Evolutionary conservation across 345 rosid genomes (phyloP).

Genomic region (Carallia pectinifolia): DNA sequence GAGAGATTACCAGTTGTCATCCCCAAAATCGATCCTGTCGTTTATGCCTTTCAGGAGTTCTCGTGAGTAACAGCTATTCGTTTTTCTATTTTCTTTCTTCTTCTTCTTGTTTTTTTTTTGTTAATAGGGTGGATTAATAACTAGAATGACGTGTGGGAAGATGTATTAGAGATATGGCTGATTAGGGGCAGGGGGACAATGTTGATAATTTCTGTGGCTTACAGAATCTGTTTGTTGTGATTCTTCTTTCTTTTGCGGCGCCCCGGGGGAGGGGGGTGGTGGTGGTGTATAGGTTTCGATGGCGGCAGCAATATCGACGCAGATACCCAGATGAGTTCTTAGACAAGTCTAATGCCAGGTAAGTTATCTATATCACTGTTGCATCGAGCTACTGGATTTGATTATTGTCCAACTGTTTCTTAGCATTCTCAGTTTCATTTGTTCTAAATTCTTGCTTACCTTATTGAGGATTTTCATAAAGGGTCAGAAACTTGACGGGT

Average conservation of each 20-base stretch:
- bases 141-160: no score
- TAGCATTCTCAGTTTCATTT: no score
- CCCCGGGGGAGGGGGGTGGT: not conserved
- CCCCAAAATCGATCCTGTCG: constrained; percentile 85
- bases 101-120: not conserved
- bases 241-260: not conserved
- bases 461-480: no score
- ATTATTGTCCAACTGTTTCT: not conserved
- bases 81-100: not conserved
- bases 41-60: constrained; percentile 91
- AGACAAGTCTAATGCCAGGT: constrained; percentile 84
- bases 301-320: constrained; percentile 82
- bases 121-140: no score
- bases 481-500: no score
- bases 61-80: constrained; percentile 44
- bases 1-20: constrained; percentile 91
- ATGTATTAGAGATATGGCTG: no score
- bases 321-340: constrained; percentile 90
- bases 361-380: not conserved
- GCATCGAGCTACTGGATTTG: not conserved
- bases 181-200: no score
- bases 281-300: constrained; percentile 58
- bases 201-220: no score
- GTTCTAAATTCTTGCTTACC: no score
- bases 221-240: not conserved